Conservation (phyloP, 1,139 yeast genomes). For the Yamadazyma atlantica region DNA sequence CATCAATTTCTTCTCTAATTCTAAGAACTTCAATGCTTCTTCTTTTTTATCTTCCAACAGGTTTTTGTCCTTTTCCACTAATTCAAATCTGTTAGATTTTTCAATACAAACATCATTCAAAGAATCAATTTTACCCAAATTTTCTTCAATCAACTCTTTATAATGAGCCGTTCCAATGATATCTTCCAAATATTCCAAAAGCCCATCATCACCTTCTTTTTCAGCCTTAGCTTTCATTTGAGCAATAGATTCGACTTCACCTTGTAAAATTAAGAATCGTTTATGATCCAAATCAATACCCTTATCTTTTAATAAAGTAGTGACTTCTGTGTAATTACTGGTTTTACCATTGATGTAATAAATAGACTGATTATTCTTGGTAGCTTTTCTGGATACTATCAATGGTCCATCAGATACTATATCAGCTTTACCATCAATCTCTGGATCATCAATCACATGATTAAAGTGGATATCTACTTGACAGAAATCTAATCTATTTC, state of each 20-base stretch:
- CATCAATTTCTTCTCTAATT: constrained; percentile 61
- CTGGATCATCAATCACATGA: constrained; percentile 65
- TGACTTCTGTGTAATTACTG: constrained; percentile 79
- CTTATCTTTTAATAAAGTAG: constrained; percentile 67
- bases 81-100: constrained; percentile 74
- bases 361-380: constrained; percentile 71
- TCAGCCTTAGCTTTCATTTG: constrained; percentile 99
- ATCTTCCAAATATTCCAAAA: constrained; percentile 91
- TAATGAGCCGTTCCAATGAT: constrained; percentile 92
- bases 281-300: constrained; percentile 96
- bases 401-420: constrained; percentile 58
- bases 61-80: constrained; percentile 76
- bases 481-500: constrained; percentile 65
- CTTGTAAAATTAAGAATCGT: constrained; percentile 90
- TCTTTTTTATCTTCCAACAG: constrained; percentile 68
- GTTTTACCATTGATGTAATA: constrained; percentile 71
- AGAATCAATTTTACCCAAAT: constrained; percentile 58
- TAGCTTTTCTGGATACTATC: constrained; percentile 78
- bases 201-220: constrained; percentile 87
- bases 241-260: constrained; percentile 97
- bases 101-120: constrained; percentile 79
- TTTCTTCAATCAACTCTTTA: constrained; percentile 71
- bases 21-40: constrained; percentile 66
- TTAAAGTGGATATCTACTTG: constrained; percentile 92
- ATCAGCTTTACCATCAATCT: constrained; percentile 16